These are phyloP conservation scores for Carallia pectinifolia DNA, from an alignment of 345 rosid genomes.

Conservation along the genomic window DNA sequence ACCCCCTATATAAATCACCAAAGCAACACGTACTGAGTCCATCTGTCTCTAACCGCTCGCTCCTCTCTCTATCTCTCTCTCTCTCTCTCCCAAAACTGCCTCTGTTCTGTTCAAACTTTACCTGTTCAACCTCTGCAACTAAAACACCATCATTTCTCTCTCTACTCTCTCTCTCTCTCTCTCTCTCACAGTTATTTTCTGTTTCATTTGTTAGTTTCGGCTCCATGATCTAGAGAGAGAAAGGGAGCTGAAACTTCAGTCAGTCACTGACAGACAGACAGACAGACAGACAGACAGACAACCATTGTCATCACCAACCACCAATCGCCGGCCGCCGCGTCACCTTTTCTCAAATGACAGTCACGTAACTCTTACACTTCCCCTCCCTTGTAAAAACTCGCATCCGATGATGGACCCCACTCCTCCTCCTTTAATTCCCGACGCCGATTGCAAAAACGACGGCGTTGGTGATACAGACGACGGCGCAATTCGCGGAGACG, in stretches of 20 bases:
- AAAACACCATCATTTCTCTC: no score
- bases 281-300: no score
- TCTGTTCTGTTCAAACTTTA: no score
- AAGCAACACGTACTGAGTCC: no score
- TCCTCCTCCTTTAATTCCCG: background rate
- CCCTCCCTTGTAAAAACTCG: background rate
- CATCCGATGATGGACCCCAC: background rate
- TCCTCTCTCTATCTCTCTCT: no score
- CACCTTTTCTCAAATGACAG: background rate
- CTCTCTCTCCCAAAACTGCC: no score
- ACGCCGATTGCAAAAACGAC: background rate
- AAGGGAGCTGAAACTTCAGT: background rate
- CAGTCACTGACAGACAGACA: background rate
- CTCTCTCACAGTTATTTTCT: no score
- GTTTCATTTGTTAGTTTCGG: background rate
- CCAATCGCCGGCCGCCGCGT: no score
- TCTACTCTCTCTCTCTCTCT: no score
- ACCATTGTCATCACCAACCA: background rate
- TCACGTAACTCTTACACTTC: conserved; percentile 8
- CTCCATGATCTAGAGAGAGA: background rate
- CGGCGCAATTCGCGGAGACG: background rate
- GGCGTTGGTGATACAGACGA: background rate
- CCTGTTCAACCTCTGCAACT: no score
- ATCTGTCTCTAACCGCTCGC: no score
- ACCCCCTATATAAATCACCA: no score